Base-by-base conservation (phyloP, 2,329 filamentous ascomycete species). In the Ascochyta koolunga region DNA sequence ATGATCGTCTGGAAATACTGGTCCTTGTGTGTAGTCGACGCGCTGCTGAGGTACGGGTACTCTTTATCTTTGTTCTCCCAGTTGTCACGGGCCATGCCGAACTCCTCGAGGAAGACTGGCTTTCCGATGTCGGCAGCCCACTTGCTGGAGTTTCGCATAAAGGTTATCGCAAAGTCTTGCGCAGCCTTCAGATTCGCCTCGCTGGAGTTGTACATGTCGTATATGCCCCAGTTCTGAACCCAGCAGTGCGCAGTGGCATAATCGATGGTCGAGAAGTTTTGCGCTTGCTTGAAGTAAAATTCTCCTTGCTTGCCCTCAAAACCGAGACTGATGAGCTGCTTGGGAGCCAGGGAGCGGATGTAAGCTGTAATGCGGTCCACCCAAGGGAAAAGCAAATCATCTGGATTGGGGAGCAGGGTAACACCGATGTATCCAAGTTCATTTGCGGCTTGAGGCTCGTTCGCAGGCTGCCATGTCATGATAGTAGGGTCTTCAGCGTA, bases 401-500 rank as follows among this genome's bases (percentile, higher is more conserved):
- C 44, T 2, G 66, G 68, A 16, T 69, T 72, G 0, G 68, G 60
- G 5, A 59, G 56, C 4, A 69, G 57, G 41, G 58, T 63, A n/a
- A 75, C 57, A n/a, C 70, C 70, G 7, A 65, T 56, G 45, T 66
- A 70, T 9, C 64, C 64, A 2, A 67, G 51, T 21, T 61, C 47
- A 7, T 67, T 60, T 5, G 65, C 61, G 4, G 67, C 64, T 40
- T 77, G 74, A 3, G 74, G 74, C 50, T 77, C 74, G 43, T 77
- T 77, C 24, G 74, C 74, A 7, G 76, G 61, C 52, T 77, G 71
- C 74, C 74, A 77, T 15, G 74, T 76, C 74, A 76, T 77, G 44
- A 76, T 69, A 1, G 74, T 74, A 0, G 74, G 50, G 22, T 54
- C 50, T 6, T 76, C 68, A 6, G 56, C 71, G 57, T 77, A 77